Conservation (phyloP, 75 land plant genomes). For the Cupressus sempervirens region DNA sequence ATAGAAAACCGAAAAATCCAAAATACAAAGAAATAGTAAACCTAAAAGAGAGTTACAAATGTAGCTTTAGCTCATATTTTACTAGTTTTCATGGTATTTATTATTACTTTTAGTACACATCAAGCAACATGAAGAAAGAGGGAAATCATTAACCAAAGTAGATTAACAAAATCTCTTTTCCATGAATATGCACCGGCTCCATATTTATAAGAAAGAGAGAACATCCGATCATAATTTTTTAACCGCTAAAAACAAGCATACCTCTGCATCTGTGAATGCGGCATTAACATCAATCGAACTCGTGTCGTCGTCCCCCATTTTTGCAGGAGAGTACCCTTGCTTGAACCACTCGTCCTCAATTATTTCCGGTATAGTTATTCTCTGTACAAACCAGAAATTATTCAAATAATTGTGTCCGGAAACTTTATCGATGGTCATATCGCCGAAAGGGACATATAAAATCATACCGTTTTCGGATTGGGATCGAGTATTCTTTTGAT, state of each 20-base stretch:
- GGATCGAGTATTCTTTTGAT: slow-evolving; percentile 75
- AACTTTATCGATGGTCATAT: background rate
- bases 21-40: no score
- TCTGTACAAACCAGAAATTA: slow-evolving; percentile 8
- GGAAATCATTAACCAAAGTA: no score
- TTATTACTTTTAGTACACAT: no score
- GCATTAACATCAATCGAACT: slow-evolving; percentile 17
- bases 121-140: no score
- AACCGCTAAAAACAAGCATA: background rate
- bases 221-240: no score
- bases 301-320: slow-evolving; percentile 35
- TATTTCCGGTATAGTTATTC: slow-evolving; percentile 59
- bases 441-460: background rate
- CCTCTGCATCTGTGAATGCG: slow-evolving; percentile 22
- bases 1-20: no score
- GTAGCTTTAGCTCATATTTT: no score
- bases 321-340: slow-evolving; percentile 47
- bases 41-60: no score
- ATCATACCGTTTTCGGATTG: slow-evolving; percentile 44
- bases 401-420: background rate
- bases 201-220: no score
- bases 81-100: no score
- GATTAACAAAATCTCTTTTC: no score
- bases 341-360: slow-evolving; percentile 77
- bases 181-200: no score